These are phyloP conservation scores for Hymenoscyphus albidus DNA, from an alignment of 2,329 filamentous ascomycete genomes.

Conservation along the genomic window DNA sequence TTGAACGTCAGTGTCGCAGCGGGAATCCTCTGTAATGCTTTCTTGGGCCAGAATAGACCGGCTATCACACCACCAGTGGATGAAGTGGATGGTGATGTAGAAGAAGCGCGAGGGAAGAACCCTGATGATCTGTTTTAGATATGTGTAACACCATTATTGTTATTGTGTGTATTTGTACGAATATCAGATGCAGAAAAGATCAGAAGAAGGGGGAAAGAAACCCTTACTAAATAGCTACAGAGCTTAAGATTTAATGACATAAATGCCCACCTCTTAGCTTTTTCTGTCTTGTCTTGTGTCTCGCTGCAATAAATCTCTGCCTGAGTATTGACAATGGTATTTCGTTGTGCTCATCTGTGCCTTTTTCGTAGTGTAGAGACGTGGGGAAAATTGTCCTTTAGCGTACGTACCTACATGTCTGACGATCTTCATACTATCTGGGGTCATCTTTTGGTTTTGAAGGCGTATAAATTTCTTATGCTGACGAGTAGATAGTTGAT, in stretches of 20 bases:
- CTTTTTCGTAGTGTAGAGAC: no score
- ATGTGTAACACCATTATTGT: background rate
- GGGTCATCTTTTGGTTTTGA: no score
- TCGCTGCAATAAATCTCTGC: background rate
- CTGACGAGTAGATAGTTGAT: no score
- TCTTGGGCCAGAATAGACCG: slow-evolving; percentile 35
- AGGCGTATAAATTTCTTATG: no score
- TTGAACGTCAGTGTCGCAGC: slow-evolving; percentile 91
- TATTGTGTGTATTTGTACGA: background rate
- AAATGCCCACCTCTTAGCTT: background rate
- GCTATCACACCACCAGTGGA: background rate
- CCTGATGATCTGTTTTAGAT: slow-evolving; percentile 5
- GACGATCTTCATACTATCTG: no score
- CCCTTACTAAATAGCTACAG: background rate
- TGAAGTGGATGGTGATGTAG: background rate
- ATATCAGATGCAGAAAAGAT: background rate
- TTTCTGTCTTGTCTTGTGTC: background rate
- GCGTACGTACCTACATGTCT: no score
- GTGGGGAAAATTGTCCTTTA: no score
- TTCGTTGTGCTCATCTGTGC: background rate
- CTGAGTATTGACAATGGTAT: background rate
- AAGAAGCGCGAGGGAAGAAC: background rate
- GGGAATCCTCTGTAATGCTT: slow-evolving; percentile 68
- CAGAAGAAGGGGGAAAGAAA: background rate
- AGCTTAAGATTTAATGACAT: background rate